Percentiles rank a stretch among this genome's conserved stretches.
phyloP scores from a whole-genome alignment of 805 yeast species.

The Wickerhamiella spandovensis region DNA sequence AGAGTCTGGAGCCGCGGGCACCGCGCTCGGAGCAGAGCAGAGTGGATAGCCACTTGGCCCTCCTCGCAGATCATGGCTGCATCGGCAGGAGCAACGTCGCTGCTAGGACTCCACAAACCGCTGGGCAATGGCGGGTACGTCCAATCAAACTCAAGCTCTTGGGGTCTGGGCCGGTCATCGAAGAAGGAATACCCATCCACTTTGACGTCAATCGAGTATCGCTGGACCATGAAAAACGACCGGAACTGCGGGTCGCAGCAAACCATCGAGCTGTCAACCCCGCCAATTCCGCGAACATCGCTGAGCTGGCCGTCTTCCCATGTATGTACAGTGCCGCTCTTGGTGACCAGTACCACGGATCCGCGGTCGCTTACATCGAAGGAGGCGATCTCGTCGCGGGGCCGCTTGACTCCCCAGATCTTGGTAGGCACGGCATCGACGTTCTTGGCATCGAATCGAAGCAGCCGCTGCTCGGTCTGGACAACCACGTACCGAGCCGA shows the following conservation, averaged over 20 bases:
- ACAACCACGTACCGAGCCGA: conserved; percentile 10
- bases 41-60: conserved; percentile 5
- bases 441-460: conserved; percentile 1
- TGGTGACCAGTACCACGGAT: conserved; percentile 12
- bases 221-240: conserved; percentile 10
- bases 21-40: conserved; percentile 12
- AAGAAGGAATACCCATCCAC: neutral
- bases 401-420: conserved; percentile 10
- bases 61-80: neutral
- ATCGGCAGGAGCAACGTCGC: neutral
- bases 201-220: neutral
- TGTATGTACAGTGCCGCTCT: conserved; percentile 9
- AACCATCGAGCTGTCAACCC: conserved; percentile 7
- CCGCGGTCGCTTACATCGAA: conserved; percentile 16
- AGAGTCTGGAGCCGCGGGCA: conserved; percentile 12
- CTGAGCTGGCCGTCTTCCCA: conserved; percentile 8
- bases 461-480: conserved; percentile 7
- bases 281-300: conserved; percentile 8
- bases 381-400: conserved; percentile 6
- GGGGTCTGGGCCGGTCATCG: conserved; percentile 3
- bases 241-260: conserved; percentile 11
- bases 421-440: conserved; percentile 1
- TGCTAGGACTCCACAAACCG: neutral
- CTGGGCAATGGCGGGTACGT: neutral
- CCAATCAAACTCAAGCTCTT: neutral